Base-by-base conservation (phyloP, 805 yeast genomes). In the Starmerella bombicola region DNA sequence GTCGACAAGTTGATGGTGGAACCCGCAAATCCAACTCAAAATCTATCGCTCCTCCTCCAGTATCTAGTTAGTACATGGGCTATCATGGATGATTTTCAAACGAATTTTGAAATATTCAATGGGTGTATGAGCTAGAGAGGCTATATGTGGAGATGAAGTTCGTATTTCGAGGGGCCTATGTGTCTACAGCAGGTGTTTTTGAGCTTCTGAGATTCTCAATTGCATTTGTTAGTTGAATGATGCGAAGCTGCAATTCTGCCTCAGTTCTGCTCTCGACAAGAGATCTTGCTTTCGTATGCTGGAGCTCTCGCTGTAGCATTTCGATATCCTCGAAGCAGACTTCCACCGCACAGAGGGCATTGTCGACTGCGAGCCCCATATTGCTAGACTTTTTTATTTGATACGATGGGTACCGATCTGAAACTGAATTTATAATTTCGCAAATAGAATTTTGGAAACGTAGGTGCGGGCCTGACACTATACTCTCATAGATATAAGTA, bases 1-100 rank as follows among this genome's bases (percentile, higher is more conserved):
- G 55, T 34, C 47, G 39, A 23, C 43, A 44, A 24, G 35, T 44
- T 8, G 57, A 53, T 35, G 53, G 55, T 5, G 15, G 43, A 3
- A 9, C 25, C 6, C 3, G 26, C 10, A 2, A 20, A 1, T 6
- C 15, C 21, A 12, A 22, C 25, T 16, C 23, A 13, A 4, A 31
- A 12, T 29, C n/a, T 8, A 35, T 41, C 4, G 46, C 49, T 9
- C 51, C 51, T 7, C 49, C 51, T 18, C 28, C 35, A 28, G 19
- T 20, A 10, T 13, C 15, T n/a, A n/a, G n/a, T n/a, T n/a, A n/a
- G n/a, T n/a, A n/a, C n/a, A n/a, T n/a, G n/a, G n/a, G n/a, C n/a
- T n/a, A n/a, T n/a, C n/a, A n/a, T n/a, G n/a, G n/a, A n/a, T n/a
- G n/a, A n/a, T n/a, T n/a, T n/a, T n/a, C n/a, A n/a, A n/a, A n/a